Evolutionary conservation across 257 asterid genomes (phyloP).

Genomic region (Gentiana straminea): DNA sequence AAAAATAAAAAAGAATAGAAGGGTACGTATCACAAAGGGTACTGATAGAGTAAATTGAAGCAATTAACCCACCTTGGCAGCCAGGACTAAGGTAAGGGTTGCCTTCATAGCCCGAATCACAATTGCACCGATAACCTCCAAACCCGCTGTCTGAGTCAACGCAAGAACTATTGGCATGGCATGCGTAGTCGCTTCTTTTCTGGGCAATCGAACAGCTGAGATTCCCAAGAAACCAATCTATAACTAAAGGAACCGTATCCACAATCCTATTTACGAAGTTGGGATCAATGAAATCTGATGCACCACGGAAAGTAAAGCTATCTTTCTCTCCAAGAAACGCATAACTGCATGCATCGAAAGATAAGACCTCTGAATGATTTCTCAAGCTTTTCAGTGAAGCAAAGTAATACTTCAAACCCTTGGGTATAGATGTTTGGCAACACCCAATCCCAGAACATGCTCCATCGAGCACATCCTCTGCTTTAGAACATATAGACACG

Average conservation of each 20-base stretch:
- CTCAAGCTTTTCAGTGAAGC: too few relatives aligned
- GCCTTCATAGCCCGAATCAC: constrained; percentile 46
- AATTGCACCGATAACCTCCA: constrained; percentile 56
- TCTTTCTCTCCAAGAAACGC: constrained; percentile 53
- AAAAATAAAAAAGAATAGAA: too few relatives aligned
- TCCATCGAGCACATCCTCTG: constrained; percentile 29
- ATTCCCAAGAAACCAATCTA: constrained; percentile 72
- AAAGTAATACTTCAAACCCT: constrained; percentile 15
- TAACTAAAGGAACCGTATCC: constrained; percentile 32
- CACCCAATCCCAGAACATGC: constrained; percentile 62
- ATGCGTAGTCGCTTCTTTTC: constrained; percentile 21
- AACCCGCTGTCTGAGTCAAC: constrained; percentile 33
- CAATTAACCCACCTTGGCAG: constrained; percentile 41
- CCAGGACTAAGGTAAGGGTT: constrained; percentile 63
- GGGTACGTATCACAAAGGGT: background rate
- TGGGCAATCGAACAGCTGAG: constrained; percentile 24
- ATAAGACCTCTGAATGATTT: constrained; percentile 28
- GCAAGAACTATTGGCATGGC: constrained; percentile 39
- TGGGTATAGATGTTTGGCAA: constrained; percentile 61
- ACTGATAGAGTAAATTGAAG: background rate
- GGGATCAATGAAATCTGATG: constrained; percentile 38
- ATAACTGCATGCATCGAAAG: constrained; percentile 49
- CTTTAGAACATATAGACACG: constrained; percentile 26
- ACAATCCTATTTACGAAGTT: constrained; percentile 18
- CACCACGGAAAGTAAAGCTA: constrained; percentile 35